phyloP scores from a whole-genome alignment of 208 protist species.

The Acanthamoeba triangularis region DNA sequence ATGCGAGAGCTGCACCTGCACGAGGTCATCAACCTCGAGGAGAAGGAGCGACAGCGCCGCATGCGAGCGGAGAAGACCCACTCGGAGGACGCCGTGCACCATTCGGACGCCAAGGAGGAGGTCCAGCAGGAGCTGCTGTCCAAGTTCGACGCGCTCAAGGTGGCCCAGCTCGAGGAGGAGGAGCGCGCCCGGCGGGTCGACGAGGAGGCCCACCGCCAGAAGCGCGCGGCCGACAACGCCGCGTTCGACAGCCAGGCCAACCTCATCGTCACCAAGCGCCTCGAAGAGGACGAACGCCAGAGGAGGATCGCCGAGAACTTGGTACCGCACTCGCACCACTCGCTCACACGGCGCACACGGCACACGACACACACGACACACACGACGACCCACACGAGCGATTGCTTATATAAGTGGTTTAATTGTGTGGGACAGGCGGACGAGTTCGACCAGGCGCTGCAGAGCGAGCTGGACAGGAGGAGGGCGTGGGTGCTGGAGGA shows the following conservation, averaged over 20 bases:
- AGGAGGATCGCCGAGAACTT: constrained; percentile 56
- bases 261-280: constrained; percentile 54
- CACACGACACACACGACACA: background rate
- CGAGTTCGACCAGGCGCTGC: constrained; percentile 44
- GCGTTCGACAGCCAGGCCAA: constrained; percentile 63
- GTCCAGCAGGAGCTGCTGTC: constrained; percentile 59
- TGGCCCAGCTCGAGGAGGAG: constrained; percentile 36
- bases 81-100: constrained; percentile 69
- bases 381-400: background rate
- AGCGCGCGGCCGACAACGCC: constrained; percentile 57
- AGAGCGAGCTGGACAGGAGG: constrained; percentile 65
- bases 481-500: constrained; percentile 42
- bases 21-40: constrained; percentile 62
- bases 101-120: constrained; percentile 64
- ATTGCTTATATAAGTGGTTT: background rate
- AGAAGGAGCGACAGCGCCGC: constrained; percentile 45
- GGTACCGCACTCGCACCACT: background rate
- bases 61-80: constrained; percentile 69
- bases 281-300: constrained; percentile 64
- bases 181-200: constrained; percentile 30
- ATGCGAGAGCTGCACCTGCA: constrained; percentile 34
- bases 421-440: background rate
- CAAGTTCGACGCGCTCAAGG: constrained; percentile 14
- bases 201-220: constrained; percentile 41
- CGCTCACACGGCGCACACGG: background rate